Conservation (phyloP, 805 yeast species). For the Yarrowia hollandica region DNA sequence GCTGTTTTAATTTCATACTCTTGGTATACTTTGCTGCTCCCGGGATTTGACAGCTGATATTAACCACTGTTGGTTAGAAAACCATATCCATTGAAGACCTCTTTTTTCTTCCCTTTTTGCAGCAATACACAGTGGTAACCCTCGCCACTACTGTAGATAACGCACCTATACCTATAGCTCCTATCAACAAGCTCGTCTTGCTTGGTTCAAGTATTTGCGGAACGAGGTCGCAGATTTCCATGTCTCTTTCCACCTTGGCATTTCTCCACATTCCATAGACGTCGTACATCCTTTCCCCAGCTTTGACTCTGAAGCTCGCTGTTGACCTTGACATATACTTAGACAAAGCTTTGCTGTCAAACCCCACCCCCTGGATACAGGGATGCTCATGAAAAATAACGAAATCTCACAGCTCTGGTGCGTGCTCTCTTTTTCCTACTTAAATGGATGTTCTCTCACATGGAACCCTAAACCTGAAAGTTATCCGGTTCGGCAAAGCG, state of each 20-base stretch:
- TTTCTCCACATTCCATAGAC: conserved; percentile 6
- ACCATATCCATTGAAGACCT: conserved; percentile 3
- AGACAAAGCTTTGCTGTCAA: conserved; percentile 9
- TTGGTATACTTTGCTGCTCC: no score
- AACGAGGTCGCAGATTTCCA: neutral
- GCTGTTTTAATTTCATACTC: no score
- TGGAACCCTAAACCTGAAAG: conserved; percentile 17
- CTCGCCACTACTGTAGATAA: neutral
- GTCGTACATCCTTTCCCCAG: neutral
- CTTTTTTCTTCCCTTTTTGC: neutral
- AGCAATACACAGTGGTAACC: neutral
- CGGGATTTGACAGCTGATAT: no score
- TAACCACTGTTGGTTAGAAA: no score
- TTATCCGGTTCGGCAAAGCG: conserved; percentile 24
- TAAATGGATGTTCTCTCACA: neutral
- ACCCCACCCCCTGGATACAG: neutral
- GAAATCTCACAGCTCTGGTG: neutral
- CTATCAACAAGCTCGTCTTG: neutral
- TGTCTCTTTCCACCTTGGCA: neutral
- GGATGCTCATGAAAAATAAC: neutral
- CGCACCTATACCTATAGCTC: no score
- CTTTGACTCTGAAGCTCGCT: neutral
- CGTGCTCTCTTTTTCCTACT: conserved; percentile 6
- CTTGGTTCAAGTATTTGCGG: no score
- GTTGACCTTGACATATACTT: no score